Conservation (phyloP, 2,329 filamentous ascomycete species). For the Colletotrichum sp. region DNA sequence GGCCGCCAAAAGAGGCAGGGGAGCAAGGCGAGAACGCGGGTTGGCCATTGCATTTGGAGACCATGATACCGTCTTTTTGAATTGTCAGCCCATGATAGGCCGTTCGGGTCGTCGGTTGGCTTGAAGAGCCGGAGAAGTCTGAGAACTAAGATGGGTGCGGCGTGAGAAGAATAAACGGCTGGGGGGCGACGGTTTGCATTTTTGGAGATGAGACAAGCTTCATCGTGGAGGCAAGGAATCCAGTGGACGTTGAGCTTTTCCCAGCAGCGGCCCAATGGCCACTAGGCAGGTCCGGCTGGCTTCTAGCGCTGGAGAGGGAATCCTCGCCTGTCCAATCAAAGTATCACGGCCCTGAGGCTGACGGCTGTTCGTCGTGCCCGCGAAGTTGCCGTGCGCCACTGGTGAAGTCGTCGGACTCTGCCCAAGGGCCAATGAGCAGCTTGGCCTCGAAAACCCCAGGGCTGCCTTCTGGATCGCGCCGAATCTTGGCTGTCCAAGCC, state of each 20-base stretch:
- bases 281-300: neutral
- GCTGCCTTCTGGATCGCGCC: neutral
- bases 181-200: neutral
- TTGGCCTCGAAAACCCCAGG: neutral
- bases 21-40: neutral
- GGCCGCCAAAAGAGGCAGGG: neutral
- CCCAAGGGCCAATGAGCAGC: neutral
- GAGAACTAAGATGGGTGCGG: neutral
- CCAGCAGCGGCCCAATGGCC: neutral
- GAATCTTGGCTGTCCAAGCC: neutral
- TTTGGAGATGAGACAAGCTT: neutral
- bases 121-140: neutral
- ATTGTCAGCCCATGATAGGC: neutral
- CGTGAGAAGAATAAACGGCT: neutral
- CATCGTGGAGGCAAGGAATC: neutral
- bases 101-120: neutral
- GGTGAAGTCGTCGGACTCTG: neutral
- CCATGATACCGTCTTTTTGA: neutral
- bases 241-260: neutral
- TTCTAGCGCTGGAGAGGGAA: slow-evolving; percentile 4
- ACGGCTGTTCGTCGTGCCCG: neutral
- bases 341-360: neutral
- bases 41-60: neutral
- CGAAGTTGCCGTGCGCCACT: neutral
- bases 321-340: slow-evolving; percentile 3